Conservation (phyloP, 1,284 basidiomycete species). For the Moniliella sp. region DNA sequence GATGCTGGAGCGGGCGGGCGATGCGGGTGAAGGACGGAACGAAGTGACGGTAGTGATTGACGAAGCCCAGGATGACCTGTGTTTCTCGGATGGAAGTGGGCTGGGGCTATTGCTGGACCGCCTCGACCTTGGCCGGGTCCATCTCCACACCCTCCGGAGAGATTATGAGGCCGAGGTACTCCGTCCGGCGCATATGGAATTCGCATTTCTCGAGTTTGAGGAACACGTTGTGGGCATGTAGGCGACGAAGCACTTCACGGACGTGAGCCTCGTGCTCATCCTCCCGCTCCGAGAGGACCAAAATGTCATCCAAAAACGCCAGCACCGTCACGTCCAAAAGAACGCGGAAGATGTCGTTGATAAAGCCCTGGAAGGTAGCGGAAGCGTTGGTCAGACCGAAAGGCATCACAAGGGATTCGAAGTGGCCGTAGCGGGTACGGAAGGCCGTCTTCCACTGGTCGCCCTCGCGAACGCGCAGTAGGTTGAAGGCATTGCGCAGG, state of each 20-base stretch:
- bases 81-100: too few species aligned
- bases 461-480: slow-evolving; percentile 31
- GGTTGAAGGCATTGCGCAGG: slow-evolving; percentile 8
- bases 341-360: slow-evolving; percentile 5
- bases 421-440: slow-evolving; percentile 1
- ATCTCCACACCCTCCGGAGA: slow-evolving; percentile 30
- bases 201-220: slow-evolving; percentile 2
- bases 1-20: too few species aligned
- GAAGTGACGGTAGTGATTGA: too few species aligned
- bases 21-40: too few species aligned
- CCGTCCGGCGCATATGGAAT: slow-evolving; percentile 9
- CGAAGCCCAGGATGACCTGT: too few species aligned
- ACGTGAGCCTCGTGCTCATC: slow-evolving; percentile 4
- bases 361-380: slow-evolving; percentile 3
- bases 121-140: slow-evolving; percentile 36
- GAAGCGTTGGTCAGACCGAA: slow-evolving; percentile 5
- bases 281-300: slow-evolving; percentile 34
- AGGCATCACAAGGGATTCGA: slow-evolving; percentile 3
- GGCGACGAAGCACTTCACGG: slow-evolving; percentile 1
- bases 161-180: slow-evolving; percentile 38
- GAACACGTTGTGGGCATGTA: not conserved
- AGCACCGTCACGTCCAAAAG: slow-evolving; percentile 22
- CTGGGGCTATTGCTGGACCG: too few species aligned
- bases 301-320: slow-evolving; percentile 32
- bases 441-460: slow-evolving; percentile 33